Conservation (phyloP, 768 basidiomycete species). For the Amanita molliuscula region DNA sequence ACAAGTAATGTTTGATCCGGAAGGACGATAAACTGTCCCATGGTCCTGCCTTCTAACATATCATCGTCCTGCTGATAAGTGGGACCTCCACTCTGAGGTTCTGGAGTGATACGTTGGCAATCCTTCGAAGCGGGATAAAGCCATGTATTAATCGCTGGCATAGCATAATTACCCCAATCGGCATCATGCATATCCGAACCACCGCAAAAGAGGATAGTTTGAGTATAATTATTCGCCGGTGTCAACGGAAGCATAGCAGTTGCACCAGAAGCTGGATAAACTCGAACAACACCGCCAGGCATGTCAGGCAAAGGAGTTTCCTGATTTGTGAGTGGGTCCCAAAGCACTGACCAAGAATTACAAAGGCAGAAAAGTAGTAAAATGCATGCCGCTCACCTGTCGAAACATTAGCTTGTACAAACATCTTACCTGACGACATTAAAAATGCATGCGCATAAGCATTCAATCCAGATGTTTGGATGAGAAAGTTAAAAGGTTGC, state of each 20-base stretch:
- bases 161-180: conserved; percentile 69
- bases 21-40: conserved; percentile 87
- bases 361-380: conserved; percentile 1
- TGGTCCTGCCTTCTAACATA: conserved; percentile 68
- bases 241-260: conserved; percentile 90
- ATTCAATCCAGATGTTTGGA: conserved; percentile 66
- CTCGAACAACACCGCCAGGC: conserved; percentile 65
- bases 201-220: conserved; percentile 85
- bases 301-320: conserved; percentile 62
- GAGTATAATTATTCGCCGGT: conserved; percentile 77
- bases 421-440: conserved; percentile 67
- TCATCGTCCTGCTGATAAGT: conserved; percentile 63
- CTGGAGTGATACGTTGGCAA: conserved; percentile 81
- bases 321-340: conserved; percentile 44
- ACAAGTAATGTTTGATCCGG: conserved; percentile 69
- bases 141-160: conserved; percentile 67
- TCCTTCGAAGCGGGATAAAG: conserved; percentile 56
- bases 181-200: conserved; percentile 70
- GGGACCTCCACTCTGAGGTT: conserved; percentile 56
- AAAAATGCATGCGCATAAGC: conserved; percentile 67
- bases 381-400: conserved; percentile 38
- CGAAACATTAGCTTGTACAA: conserved; percentile 77
- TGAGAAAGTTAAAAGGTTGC: conserved; percentile 55
- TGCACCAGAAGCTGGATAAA: conserved; percentile 87
- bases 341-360: conserved; percentile 22